phyloP scores from a whole-genome alignment of 202 grass and related monocot species.

The Digitaria exilis region DNA sequence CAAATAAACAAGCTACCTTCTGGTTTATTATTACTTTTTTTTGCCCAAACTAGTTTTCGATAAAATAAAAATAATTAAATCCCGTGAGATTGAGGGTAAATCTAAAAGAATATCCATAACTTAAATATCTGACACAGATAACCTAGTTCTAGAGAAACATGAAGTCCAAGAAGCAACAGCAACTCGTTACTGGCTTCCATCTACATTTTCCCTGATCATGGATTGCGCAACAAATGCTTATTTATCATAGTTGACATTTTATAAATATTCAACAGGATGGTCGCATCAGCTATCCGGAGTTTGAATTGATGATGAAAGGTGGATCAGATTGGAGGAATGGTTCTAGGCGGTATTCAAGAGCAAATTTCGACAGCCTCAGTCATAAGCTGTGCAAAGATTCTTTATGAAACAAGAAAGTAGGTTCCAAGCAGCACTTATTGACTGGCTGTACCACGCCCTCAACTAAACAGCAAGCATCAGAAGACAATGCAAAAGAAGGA shows the following conservation, averaged over 20 bases:
- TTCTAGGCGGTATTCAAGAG: slow-evolving; percentile 64
- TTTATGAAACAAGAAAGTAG: slow-evolving; percentile 44
- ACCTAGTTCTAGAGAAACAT: slow-evolving; percentile 14
- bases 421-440: slow-evolving; percentile 30
- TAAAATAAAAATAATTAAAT: not conserved
- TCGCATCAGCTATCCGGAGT: slow-evolving; percentile 82
- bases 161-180: slow-evolving; percentile 16
- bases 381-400: slow-evolving; percentile 61
- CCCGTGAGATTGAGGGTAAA: not conserved
- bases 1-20: not conserved
- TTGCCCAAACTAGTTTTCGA: slow-evolving; percentile 4
- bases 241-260: slow-evolving; percentile 38
- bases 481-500: slow-evolving; percentile 41
- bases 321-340: slow-evolving; percentile 85
- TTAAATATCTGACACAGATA: slow-evolving; percentile 14
- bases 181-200: not conserved
- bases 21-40: not conserved
- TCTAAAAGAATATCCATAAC: slow-evolving; percentile 14
- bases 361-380: slow-evolving; percentile 65
- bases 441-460: slow-evolving; percentile 22
- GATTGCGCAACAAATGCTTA: slow-evolving; percentile 21
- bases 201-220: not conserved
- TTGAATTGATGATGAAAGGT: slow-evolving; percentile 94
- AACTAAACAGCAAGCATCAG: slow-evolving; percentile 37
- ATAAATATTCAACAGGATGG: slow-evolving; percentile 76